Evolutionary conservation across 192 early-diverging fungal genomes (phyloP).

Genomic region (Hyaloraphidium curvatum): DNA sequence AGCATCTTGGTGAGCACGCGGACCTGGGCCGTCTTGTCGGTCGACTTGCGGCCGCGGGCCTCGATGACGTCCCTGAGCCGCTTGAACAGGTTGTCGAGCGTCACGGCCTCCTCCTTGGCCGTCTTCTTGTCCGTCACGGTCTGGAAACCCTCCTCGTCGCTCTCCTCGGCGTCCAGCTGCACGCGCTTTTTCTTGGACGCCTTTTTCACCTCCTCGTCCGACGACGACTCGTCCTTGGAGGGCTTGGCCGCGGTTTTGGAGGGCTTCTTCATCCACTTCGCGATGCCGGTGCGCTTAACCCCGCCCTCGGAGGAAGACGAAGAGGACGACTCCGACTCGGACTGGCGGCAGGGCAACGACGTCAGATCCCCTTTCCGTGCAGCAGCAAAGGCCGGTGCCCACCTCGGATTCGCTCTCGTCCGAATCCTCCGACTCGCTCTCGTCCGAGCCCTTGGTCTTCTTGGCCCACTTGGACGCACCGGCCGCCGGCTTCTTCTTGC

Average conservation of each 20-base stretch:
- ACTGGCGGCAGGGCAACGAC: too few relatives aligned
- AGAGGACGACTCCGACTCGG: slow-evolving; percentile 6
- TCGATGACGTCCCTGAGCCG: slow-evolving; percentile 54
- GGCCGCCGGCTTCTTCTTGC: neutral
- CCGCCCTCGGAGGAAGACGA: neutral
- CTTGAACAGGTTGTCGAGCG: slow-evolving; percentile 62
- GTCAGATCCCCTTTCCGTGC: too few relatives aligned
- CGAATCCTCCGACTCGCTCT: too few relatives aligned
- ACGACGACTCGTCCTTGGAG: slow-evolving; percentile 10
- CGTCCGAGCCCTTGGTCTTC: neutral
- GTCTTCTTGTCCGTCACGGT: slow-evolving; percentile 22
- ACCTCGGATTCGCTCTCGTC: too few relatives aligned
- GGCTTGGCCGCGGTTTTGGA: neutral
- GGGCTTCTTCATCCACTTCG: slow-evolving; percentile 16
- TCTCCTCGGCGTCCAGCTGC: slow-evolving; percentile 9
- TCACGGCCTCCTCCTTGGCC: slow-evolving; percentile 13
- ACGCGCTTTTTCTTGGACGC: slow-evolving; percentile 9
- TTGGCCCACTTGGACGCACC: neutral
- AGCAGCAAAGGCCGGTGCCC: too few relatives aligned
- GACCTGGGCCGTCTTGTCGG: slow-evolving; percentile 64
- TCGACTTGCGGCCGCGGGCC: slow-evolving; percentile 87
- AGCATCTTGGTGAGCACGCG: slow-evolving; percentile 43
- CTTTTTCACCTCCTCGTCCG: slow-evolving; percentile 8
- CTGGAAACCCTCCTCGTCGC: slow-evolving; percentile 22
- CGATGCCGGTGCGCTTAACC: neutral